These are phyloP conservation scores for Verticillium nubilum DNA, from an alignment of 2,329 filamentous ascomycete genomes.

Conservation along the genomic window DNA sequence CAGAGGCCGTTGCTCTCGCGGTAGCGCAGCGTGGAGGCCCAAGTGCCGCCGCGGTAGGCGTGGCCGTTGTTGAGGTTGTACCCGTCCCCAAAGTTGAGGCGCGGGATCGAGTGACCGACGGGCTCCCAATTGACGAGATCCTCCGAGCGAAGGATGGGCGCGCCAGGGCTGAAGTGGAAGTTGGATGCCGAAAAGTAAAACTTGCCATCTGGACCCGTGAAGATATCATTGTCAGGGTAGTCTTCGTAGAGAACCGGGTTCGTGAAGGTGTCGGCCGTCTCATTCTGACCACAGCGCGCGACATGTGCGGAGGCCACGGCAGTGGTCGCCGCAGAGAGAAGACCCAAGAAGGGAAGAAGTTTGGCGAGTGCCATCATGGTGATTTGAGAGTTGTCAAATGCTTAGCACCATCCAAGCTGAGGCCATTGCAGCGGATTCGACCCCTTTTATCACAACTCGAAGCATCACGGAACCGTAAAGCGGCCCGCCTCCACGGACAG, in stretches of 20 bases:
- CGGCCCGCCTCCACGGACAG: background rate
- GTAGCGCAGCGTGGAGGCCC: slow-evolving; percentile 49
- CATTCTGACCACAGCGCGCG: background rate
- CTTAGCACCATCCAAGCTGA: background rate
- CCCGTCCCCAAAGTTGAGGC: slow-evolving; percentile 36
- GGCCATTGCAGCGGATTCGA: background rate
- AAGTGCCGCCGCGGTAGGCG: slow-evolving; percentile 49
- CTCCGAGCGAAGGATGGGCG: slow-evolving; percentile 48
- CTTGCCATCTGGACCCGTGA: slow-evolving; percentile 40
- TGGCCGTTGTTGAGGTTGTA: slow-evolving; percentile 40
- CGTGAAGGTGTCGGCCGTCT: slow-evolving; percentile 23
- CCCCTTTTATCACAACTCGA: background rate
- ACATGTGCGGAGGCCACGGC: background rate
- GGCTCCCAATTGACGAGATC: slow-evolving; percentile 49
- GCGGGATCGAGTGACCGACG: slow-evolving; percentile 38
- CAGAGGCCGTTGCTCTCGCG: slow-evolving; percentile 40
- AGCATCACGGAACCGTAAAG: background rate
- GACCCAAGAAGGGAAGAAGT: background rate
- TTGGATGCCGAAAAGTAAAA: slow-evolving; percentile 53
- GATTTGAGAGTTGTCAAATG: background rate
- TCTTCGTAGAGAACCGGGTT: slow-evolving; percentile 53
- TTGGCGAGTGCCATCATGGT: background rate
- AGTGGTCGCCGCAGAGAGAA: background rate
- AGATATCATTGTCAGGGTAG: slow-evolving; percentile 49
- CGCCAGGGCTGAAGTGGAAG: slow-evolving; percentile 51